Evolutionary conservation across 2,329 filamentous ascomycete genomes (phyloP), one percentile per base, ranked within the genome.

Genomic region (Thielaviopsis ethacetica): DNA sequence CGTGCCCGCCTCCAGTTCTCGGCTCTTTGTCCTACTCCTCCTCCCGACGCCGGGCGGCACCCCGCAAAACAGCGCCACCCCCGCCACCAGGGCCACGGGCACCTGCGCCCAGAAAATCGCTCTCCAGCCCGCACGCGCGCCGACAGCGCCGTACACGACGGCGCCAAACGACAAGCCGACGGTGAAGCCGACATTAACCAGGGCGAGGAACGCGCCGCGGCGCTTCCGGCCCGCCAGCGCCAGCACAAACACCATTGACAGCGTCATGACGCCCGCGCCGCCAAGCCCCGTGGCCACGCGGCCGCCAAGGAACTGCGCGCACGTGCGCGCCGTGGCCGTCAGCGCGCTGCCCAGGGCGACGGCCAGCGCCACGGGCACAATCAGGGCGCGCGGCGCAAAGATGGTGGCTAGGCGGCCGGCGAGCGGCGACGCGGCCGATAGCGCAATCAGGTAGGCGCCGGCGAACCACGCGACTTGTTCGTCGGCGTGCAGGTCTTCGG

Each of bases 401-500:
- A 93, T 81, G 65, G 83, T 81, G 53, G 83, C 81, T 1, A 94
- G 73, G 19, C 87, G 82, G 6, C 88, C 88, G 47, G 81, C 77
- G 1, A 94, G 69, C 0, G 88, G 87, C 0, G 84, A 80, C 13
- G 86, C 70, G 13, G 75, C 77, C 27, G 78, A 88, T 78, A 76
- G 75, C 64, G 73, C 68, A 62, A 80, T 76, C 54, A 93, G 75
- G 67, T 88, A 94, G 2, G 84, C 76, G 34, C 85, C 88, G 7
- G 85, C 89, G 67, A 93, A 89, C 88, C 88, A 94, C 69, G 82
- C 86, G 41, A 82, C 83, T 59, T 82, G 74, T 59, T 83, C 81
- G 65, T 88, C 90, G 1, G 86, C 81, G 69, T 87, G 76, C 1
- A 94, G 74, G 63, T 91, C 87, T 7, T 77, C 78, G 1, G 88